Base-by-base conservation (phyloP, 2,329 filamentous ascomycete species). In the Pseudogymnoascus sp. region DNA sequence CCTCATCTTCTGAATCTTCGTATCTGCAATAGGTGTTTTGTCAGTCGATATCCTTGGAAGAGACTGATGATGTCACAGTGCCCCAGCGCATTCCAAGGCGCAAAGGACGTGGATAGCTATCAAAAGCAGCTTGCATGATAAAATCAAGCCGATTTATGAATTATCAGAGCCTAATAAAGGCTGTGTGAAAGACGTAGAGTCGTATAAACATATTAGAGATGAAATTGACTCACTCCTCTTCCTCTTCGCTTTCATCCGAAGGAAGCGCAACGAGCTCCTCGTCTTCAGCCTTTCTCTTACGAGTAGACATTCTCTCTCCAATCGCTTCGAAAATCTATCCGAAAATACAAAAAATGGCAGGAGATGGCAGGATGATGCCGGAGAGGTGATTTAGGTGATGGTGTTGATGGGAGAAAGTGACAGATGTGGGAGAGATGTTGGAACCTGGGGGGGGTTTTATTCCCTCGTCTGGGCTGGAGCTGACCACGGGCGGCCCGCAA, bases 1-100 rank as follows among this genome's bases (percentile, higher is more conserved):
- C 68, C 60, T 69, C 65, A 59, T 67, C 67, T 64, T 72, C 66
- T 61, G 71, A 67, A 64, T 72, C 72, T 64, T 76, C 68, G 53
- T 70, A 70, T 47, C 68, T 70, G 61, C 59, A 28, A 36, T 36
- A 20, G 22, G 18, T 33, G 25, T 2, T 58, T 12, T 2, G 57
- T 68, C 58, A 69, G 67, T 60, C 41, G 58, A 66, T 60, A 59
- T 64, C 59, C 38, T 62, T 33, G 53, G 41, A 47, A 36, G 30
- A 25, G 41, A 20, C 8, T 18, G 37, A 58, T 58, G 57, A 58
- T 58, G 57, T 58, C 57, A 58, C 33, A 22, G 12, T 18, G 33
- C 11, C 57, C 11, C 57, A 14, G 33, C 53, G 11, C 53, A 22
- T 25, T 37, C 14, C 15, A n/a, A 2, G 30, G 53, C 53, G 35